Percentiles rank a stretch among this genome's conserved stretches.
Conservation (phyloP, 345 rosid genomes). For the Carallia pectinifolia region DNA sequence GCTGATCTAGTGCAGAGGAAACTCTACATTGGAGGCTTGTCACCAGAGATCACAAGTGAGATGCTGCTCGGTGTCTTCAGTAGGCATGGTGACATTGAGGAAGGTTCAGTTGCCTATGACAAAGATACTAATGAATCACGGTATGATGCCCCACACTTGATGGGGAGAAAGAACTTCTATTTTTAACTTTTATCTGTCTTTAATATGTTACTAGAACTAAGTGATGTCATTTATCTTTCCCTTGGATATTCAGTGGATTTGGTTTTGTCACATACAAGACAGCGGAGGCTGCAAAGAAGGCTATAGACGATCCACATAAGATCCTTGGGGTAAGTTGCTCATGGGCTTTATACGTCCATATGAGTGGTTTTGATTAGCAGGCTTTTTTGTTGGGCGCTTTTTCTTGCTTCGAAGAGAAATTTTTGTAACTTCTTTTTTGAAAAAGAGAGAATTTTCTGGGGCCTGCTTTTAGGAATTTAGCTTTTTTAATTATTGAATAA, state of each 20-base stretch:
- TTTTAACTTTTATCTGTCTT: background rate
- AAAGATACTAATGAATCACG: constrained; percentile 67
- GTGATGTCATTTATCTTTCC: constrained; percentile 10
- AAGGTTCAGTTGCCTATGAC: constrained; percentile 68
- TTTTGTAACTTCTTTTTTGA: too few species aligned
- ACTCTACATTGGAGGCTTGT: constrained; percentile 61
- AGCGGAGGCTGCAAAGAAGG: constrained; percentile 57
- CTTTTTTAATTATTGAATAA: too few species aligned
- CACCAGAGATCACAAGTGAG: constrained; percentile 63
- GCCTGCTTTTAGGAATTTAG: too few species aligned
- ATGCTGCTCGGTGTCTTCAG: constrained; percentile 43
- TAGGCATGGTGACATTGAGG: constrained; percentile 62
- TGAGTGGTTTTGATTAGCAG: background rate
- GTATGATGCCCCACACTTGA: constrained; percentile 18
- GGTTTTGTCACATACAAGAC: constrained; percentile 68
- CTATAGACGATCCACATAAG: constrained; percentile 61
- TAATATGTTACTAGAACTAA: background rate
- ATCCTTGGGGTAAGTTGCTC: constrained; percentile 43
- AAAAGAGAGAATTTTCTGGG: too few species aligned
- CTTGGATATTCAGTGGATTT: constrained; percentile 51
- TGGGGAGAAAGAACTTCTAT: background rate
- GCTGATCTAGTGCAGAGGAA: constrained; percentile 57
- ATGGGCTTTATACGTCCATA: background rate
- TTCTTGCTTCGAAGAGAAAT: too few species aligned
- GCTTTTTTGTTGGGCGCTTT: background rate